A percentile compares a stretch with the other conserved stretches of the same genome.
Conservation (phyloP, 2,329 filamentous ascomycete genomes). For the Stemphylium beticola region DNA sequence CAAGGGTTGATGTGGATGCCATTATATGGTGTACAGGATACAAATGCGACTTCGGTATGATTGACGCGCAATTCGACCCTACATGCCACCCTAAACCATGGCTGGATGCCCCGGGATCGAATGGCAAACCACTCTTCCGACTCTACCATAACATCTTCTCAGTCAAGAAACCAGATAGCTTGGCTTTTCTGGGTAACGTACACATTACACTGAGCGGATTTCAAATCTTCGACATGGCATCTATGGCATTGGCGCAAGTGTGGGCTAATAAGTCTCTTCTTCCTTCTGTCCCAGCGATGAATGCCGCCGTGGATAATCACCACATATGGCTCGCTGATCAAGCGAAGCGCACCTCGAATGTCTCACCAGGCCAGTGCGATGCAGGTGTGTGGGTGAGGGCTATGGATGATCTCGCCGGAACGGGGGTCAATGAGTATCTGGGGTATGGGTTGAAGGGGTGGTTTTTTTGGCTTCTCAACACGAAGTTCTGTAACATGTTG, state of each 20-base stretch:
- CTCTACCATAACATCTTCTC: slow-evolving; percentile 57
- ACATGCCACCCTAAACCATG: slow-evolving; percentile 22
- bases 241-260: slow-evolving; percentile 55
- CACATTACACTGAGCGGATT: slow-evolving; percentile 47
- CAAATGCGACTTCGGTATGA: slow-evolving; percentile 34
- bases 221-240: slow-evolving; percentile 48
- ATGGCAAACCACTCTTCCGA: slow-evolving; percentile 42
- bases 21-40: slow-evolving; percentile 50
- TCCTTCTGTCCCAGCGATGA: slow-evolving; percentile 47
- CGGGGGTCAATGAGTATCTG: slow-evolving; percentile 50
- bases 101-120: slow-evolving; percentile 25
- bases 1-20: slow-evolving; percentile 37
- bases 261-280: slow-evolving; percentile 51
- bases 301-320: slow-evolving; percentile 13
- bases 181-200: slow-evolving; percentile 51
- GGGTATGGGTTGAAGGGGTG: slow-evolving; percentile 52
- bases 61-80: slow-evolving; percentile 29
- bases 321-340: slow-evolving; percentile 35
- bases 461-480: slow-evolving; percentile 52
- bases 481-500: slow-evolving; percentile 47
- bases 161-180: slow-evolving; percentile 50
- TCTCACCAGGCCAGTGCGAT: slow-evolving; percentile 26
- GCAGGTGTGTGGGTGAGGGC: slow-evolving; percentile 46
- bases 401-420: slow-evolving; percentile 53
- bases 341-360: slow-evolving; percentile 46